Evolutionary conservation across 2,329 filamentous ascomycete genomes (phyloP), one percentile per base, ranked within the genome.

Genomic region (Coniosporium uncinatum): DNA sequence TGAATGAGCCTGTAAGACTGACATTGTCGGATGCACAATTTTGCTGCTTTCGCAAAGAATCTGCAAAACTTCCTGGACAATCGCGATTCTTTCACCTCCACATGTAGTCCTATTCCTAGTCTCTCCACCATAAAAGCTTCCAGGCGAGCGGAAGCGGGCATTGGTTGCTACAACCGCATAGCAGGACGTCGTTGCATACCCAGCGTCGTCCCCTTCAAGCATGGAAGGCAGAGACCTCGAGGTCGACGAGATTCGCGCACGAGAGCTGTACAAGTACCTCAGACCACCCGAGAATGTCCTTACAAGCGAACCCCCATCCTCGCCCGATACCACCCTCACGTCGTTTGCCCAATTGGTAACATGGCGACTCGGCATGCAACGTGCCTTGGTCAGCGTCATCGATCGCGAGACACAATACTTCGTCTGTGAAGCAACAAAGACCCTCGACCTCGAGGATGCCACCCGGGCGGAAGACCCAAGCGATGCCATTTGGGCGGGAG

Each of bases 391-490:
- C 40, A 69, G 63, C 45, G 57, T 75, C 11, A 67, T 76, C 41
- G 71, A 73, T 46, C 60, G 63, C 18, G 59, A 69, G 6, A 61
- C 56, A 18, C 70, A 74, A 46, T 74, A 70, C 43, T 66, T 75
- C 21, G 52, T 76, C 14, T 69, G 70, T n/a, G 73, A 76, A 50
- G 65, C 69, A 14, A 71, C 70, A 3, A 61, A 59, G 43, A 64
- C 62, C 1, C 49, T 64, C 5, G 57, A 57, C 39, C 52, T 71
- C 8, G 58, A 59, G 21, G 50, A 69, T 22, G 51, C 50, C 21
- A 41, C 49, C 4, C 45, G 52, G 3, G 56, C 52, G 34, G 59
- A 65, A 16, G 49, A 56, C 2, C 27, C 54, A 43, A 38, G 54
- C 45, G 45, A 61, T 57, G 42, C 57, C 42, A 40, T 60, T 41